Percentiles rank a stretch among this genome's conserved stretches.
Conservation (phyloP, 495 filamentous ascomycete genomes). For the Aspergillus conjunctus region DNA sequence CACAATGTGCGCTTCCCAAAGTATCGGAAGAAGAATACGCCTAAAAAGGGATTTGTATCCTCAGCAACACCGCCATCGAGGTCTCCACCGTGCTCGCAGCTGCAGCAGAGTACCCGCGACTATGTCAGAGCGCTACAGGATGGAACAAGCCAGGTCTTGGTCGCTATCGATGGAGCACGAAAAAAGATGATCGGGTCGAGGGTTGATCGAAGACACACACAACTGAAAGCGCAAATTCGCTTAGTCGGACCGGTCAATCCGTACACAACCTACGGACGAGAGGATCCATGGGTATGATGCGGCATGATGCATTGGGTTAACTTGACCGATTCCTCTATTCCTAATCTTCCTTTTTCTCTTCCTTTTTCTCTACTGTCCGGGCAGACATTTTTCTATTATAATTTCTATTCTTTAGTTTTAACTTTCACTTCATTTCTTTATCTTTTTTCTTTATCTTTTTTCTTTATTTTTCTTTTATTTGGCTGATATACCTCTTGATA, state of each 20-base stretch:
- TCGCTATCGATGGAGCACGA: conserved; percentile 36
- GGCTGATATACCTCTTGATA: not conserved
- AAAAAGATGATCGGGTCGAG: conserved; percentile 38
- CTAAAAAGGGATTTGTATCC: conserved; percentile 17
- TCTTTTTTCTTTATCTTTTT: not conserved
- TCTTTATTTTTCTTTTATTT: not conserved
- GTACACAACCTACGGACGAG: conserved; percentile 31
- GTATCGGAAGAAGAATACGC: conserved; percentile 24
- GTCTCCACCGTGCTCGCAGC: conserved; percentile 26
- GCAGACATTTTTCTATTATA: not conserved
- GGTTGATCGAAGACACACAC: conserved; percentile 38
- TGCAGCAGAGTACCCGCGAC: conserved; percentile 35
- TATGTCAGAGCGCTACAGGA: conserved; percentile 34
- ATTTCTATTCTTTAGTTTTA: not conserved
- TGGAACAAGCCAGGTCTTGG: conserved; percentile 32
- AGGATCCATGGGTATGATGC: conserved; percentile 42
- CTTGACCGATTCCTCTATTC: not conserved
- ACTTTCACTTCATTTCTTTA: not conserved
- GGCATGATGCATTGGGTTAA: not conserved
- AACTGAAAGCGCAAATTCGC: conserved; percentile 49
- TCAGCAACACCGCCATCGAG: conserved; percentile 25
- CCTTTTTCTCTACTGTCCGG: not conserved
- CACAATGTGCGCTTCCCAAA: conserved; percentile 26
- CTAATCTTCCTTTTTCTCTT: conserved; percentile 14
- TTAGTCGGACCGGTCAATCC: conserved; percentile 45